Conservation (phyloP, 2,329 filamentous ascomycete species). For the Alternaria sp. region DNA sequence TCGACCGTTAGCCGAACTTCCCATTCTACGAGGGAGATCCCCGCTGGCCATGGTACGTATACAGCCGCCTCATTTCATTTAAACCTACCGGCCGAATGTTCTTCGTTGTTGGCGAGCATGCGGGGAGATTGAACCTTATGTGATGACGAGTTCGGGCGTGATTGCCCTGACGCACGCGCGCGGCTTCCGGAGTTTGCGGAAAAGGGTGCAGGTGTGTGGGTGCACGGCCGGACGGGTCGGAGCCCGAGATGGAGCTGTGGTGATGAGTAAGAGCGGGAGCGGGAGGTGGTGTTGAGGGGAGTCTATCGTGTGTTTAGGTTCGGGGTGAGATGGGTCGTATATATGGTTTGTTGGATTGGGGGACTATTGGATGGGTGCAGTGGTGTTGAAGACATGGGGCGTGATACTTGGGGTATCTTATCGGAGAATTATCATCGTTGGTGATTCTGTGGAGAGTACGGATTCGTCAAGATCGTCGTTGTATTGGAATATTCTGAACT, state of each 20-base stretch:
- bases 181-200: neutral
- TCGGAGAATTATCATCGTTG: neutral
- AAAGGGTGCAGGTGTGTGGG: neutral
- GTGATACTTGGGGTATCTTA: neutral
- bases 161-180: neutral
- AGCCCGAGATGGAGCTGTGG: neutral
- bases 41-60: neutral
- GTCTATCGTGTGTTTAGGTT: neutral
- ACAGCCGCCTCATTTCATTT: neutral
- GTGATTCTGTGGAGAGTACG: neutral
- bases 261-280: neutral
- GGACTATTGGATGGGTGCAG: neutral
- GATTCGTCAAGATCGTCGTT: neutral
- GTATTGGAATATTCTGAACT: neutral
- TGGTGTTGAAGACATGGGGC: neutral
- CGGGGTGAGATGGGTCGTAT: neutral
- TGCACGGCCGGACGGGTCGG: neutral
- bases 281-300: neutral
- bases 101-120: neutral
- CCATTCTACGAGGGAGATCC: neutral
- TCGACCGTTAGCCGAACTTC: neutral
- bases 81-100: neutral
- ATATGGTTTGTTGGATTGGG: neutral
- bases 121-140: neutral
- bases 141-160: neutral